Conservation (phyloP, 371 early-diverging fungal species). For the Capillidium rhysosporum region DNA sequence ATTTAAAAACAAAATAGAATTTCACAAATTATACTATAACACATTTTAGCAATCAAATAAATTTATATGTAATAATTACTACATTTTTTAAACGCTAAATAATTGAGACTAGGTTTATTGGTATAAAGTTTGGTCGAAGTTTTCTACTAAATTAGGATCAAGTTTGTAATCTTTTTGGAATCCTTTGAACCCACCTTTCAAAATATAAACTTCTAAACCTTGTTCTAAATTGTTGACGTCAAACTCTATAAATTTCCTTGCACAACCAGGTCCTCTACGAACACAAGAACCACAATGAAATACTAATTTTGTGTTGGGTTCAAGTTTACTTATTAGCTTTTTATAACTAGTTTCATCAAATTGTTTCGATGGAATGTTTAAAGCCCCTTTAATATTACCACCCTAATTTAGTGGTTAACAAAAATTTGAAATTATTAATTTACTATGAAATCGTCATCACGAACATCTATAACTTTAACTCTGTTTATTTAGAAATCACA, state of each 20-base stretch:
- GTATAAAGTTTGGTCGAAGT: conserved; percentile 35
- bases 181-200: conserved; percentile 45
- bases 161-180: conserved; percentile 38
- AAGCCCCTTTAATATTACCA: conserved; percentile 55
- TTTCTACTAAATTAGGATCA: conserved; percentile 33
- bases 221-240: conserved; percentile 10
- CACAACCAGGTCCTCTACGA: conserved; percentile 65
- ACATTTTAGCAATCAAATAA: no score
- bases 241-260: conserved; percentile 41
- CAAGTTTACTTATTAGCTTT: conserved; percentile 23
- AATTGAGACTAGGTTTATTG: no score
- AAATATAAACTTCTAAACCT: conserved; percentile 27
- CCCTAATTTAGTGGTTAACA: conserved; percentile 21
- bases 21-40: no score
- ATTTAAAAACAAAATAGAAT: no score
- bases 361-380: conserved; percentile 49
- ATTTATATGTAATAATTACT: no score
- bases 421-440: neutral
- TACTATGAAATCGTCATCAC: conserved; percentile 51
- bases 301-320: conserved; percentile 33
- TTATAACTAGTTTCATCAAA: conserved; percentile 23
- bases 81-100: no score
- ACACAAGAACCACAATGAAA: conserved; percentile 77
- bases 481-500: no score
- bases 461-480: conserved; percentile 43